phyloP scores from a whole-genome alignment of 2,329 filamentous ascomycete genomes.

The Sporothrix phasma region DNA sequence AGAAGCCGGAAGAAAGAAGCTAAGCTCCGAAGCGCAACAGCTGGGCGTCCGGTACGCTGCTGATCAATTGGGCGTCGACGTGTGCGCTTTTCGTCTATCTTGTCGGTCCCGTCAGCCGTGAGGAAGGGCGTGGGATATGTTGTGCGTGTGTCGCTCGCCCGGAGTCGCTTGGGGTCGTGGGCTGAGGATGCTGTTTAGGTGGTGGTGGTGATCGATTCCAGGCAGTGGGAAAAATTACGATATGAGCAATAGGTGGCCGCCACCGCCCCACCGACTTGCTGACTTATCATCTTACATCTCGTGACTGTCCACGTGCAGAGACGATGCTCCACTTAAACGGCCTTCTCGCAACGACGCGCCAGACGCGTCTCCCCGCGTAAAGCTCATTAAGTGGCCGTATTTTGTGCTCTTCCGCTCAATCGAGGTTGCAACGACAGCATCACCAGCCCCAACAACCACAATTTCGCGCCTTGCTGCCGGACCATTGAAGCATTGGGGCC shows the following conservation, averaged over 20 bases:
- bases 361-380: constrained; percentile 14
- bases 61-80: background rate
- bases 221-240: constrained; percentile 14
- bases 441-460: background rate
- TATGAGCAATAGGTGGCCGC: constrained; percentile 10
- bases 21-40: background rate
- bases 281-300: constrained; percentile 10
- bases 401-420: background rate
- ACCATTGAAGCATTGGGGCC: background rate
- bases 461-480: background rate
- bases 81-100: background rate
- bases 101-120: background rate
- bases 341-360: background rate
- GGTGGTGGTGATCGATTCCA: constrained; percentile 14
- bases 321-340: background rate
- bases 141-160: constrained; percentile 2
- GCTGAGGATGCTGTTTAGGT: constrained; percentile 4
- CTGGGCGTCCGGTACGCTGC: background rate
- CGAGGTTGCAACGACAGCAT: background rate
- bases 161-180: background rate
- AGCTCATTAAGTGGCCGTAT: background rate
- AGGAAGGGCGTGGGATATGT: background rate
- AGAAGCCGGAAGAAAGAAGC: constrained; percentile 7
- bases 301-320: background rate
- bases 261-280: constrained; percentile 7